phyloP scores from a whole-genome alignment of 2,329 filamentous ascomycete genomes.

The Aureobasidium sp. region DNA sequence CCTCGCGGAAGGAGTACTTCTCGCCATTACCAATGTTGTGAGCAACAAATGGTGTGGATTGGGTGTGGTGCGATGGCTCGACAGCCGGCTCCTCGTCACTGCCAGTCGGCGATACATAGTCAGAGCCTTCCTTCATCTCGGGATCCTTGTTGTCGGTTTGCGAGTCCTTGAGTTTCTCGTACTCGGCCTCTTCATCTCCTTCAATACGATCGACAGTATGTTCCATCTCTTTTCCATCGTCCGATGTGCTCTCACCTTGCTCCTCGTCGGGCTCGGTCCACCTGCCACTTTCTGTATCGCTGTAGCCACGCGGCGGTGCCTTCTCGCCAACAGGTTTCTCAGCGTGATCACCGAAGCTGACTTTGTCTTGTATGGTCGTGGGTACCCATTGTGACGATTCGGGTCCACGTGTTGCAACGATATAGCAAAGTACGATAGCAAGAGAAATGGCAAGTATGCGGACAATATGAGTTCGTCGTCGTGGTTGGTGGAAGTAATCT shows the following conservation, averaged over 20 bases:
- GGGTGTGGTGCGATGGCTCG: neutral
- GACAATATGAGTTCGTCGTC: constrained; percentile 4
- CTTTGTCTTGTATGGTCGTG: neutral
- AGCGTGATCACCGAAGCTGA: neutral
- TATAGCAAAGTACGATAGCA: constrained; percentile 2
- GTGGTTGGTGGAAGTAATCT: neutral
- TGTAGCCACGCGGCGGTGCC: neutral
- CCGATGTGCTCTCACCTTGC: neutral
- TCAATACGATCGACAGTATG: neutral
- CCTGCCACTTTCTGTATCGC: neutral
- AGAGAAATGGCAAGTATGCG: constrained; percentile 5
- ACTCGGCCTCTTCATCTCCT: constrained; percentile 6
- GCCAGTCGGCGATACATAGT: neutral
- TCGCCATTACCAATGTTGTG: constrained; percentile 8
- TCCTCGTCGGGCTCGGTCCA: neutral
- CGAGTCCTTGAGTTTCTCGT: constrained; percentile 7
- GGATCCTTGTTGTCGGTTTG: neutral
- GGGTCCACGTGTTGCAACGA: neutral
- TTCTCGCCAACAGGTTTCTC: neutral
- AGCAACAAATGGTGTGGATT: neutral
- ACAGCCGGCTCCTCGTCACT: neutral
- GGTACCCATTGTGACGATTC: neutral
- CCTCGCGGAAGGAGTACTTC: constrained; percentile 1
- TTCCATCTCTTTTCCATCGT: neutral
- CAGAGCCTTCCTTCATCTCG: neutral